Percentiles rank a stretch among this genome's conserved stretches.
These are phyloP conservation scores for Myriangium duriaei DNA, from an alignment of 2,329 filamentous ascomycete species.

Conservation along the genomic window DNA sequence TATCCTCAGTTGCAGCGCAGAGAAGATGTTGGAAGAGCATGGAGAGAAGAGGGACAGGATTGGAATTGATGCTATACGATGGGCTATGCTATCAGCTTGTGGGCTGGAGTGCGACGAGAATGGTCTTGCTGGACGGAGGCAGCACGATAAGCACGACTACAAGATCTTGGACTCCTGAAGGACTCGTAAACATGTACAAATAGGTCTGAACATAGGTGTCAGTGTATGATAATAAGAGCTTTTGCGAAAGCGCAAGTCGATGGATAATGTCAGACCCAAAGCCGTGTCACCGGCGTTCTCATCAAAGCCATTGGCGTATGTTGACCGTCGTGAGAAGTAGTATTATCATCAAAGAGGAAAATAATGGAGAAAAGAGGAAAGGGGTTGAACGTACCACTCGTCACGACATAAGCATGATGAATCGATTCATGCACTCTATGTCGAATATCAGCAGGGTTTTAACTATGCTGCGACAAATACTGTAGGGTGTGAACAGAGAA, in stretches of 20 bases:
- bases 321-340: constrained; percentile 30
- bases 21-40: constrained; percentile 34
- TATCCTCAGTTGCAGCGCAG: constrained; percentile 46
- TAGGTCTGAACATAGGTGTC: too few species aligned
- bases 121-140: constrained; percentile 9
- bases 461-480: constrained; percentile 1
- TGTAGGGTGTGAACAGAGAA: not conserved
- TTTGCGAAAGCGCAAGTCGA: too few species aligned
- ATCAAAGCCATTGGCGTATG: constrained; percentile 29
- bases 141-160: not conserved
- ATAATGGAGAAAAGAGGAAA: constrained; percentile 7
- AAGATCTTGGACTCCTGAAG: not conserved
- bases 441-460: constrained; percentile 3
- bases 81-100: constrained; percentile 51
- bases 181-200: too few species aligned
- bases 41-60: constrained; percentile 40
- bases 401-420: not conserved
- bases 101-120: constrained; percentile 36
- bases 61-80: constrained; percentile 50
- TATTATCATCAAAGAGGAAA: constrained; percentile 22
- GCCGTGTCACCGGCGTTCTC: constrained; percentile 27
- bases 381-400: not conserved
- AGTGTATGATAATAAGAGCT: too few species aligned
- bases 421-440: constrained; percentile 7
- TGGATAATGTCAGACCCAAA: constrained; percentile 7